Percentiles rank a stretch among this genome's conserved stretches.
phyloP scores from a whole-genome alignment of 2,329 filamentous ascomycete species.

The Pseudocercospora cruenta region DNA sequence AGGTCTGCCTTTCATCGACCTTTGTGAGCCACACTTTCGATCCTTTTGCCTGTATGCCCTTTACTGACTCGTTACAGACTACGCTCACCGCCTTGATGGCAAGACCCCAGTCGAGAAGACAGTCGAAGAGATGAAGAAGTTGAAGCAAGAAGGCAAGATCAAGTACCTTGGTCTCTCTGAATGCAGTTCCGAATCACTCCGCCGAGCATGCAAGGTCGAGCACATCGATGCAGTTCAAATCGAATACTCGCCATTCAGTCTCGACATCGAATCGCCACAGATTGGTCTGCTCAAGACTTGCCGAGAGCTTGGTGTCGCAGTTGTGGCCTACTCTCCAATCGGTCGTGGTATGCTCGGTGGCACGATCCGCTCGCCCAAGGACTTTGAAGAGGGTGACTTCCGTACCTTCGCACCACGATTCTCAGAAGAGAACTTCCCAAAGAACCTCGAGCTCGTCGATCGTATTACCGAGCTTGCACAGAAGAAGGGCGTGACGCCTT shows the following conservation, averaged over 20 bases:
- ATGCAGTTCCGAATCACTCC: conserved; percentile 53
- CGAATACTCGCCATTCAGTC: conserved; percentile 54
- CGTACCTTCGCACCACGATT: conserved; percentile 55
- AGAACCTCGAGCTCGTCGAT: conserved; percentile 60
- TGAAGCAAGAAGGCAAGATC: conserved; percentile 60
- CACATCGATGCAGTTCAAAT: conserved; percentile 58
- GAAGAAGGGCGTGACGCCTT: conserved; percentile 58
- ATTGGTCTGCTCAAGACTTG: conserved; percentile 58
- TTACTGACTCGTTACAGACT: conserved; percentile 31
- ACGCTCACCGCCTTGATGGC: conserved; percentile 47
- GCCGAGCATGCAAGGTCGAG: conserved; percentile 55
- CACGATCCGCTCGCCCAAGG: conserved; percentile 48
- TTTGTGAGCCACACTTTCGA: conserved; percentile 35
- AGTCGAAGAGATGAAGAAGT: conserved; percentile 52
- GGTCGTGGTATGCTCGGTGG: conserved; percentile 63
- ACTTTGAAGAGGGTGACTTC: conserved; percentile 56
- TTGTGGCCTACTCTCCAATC: conserved; percentile 64
- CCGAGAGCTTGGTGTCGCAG: conserved; percentile 61
- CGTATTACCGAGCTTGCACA: conserved; percentile 54
- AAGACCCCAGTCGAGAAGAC: conserved; percentile 54
- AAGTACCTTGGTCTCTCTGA: conserved; percentile 61
- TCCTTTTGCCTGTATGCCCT: accelerated
- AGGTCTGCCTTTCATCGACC: conserved; percentile 45
- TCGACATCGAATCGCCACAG: conserved; percentile 61
- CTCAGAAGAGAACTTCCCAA: conserved; percentile 56